Evolutionary conservation across 129 eudicot species (phyloP), one percentile per base, ranked within the genome.

Genomic region (Artemisia annua): DNA sequence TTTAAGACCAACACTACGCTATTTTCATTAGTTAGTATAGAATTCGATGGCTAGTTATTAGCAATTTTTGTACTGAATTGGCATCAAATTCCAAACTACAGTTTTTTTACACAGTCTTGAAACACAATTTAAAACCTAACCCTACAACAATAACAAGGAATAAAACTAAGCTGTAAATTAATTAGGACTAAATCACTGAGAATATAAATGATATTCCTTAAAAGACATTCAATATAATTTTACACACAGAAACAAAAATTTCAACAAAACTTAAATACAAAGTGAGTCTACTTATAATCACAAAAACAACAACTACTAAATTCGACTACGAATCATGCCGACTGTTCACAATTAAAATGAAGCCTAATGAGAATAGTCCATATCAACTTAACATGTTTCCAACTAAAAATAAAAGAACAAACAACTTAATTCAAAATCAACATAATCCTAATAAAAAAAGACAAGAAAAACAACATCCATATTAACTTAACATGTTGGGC

Each of bases 121-220:
- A 71, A 56, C 52, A 71, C 15, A 65, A 59, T 22, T 5, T 22
- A 58, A 59, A 58, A 72, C 70, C 69, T 73, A 73, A 73, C 62
- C 50, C 58, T 73, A 58, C 15, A 30, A 19, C 35, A 54, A 51
- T n/a, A 52, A 2, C 39, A 74, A 51, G 50, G 50, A 30, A 24
- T 35, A 18, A 52, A 35, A 14, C 12, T 52, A 75, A 74, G 26
- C 13, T 39, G 10, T 53, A 53, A 52, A 30, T 10, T 52, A 51
- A 64, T 14, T 52, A 39, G 63, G 39, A 75, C 66, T 72, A 55
- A 75, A 32, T 32, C 43, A 32, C 43, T 32, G 43, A 32, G 7
- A 32, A 32, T 32, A 32, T 5, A 32, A 32, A 32, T 32, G 43
- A 32, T 32, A 32, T 30, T 4, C 35, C 35, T 30, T 30, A 30